Conservation (phyloP, 352 stramenopile species). For the Globisporangium spiculum region DNA sequence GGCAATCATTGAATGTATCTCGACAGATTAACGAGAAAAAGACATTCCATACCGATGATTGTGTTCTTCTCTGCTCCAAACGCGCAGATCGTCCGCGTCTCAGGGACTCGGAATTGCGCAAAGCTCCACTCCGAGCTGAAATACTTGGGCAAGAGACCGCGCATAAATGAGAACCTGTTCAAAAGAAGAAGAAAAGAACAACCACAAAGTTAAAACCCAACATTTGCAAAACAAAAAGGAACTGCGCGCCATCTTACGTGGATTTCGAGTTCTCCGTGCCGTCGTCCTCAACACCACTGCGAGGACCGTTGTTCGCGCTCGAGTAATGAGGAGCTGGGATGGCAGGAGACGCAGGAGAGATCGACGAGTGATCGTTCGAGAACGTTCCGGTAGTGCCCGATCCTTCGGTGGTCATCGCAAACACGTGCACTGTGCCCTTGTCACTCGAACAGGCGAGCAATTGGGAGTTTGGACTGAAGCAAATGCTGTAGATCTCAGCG, state of each 20-base stretch:
- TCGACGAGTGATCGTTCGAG: slow-evolving; percentile 48
- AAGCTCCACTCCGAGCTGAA: slow-evolving; percentile 94
- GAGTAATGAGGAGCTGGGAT: slow-evolving; percentile 37
- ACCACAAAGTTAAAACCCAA: slow-evolving; percentile 1
- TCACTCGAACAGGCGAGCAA: slow-evolving; percentile 96
- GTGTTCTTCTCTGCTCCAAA: slow-evolving; percentile 93
- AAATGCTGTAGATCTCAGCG: slow-evolving; percentile 96
- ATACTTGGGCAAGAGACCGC: slow-evolving; percentile 90
- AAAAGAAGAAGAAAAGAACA: background rate
- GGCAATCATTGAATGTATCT: background rate
- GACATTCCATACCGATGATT: slow-evolving; percentile 68
- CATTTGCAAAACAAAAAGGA: background rate
- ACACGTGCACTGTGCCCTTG: slow-evolving; percentile 97
- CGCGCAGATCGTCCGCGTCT: slow-evolving; percentile 90
- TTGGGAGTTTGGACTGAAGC: slow-evolving; percentile 93
- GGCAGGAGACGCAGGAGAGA: slow-evolving; percentile 46
- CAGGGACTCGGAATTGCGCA: slow-evolving; percentile 90
- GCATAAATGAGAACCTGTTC: slow-evolving; percentile 87
- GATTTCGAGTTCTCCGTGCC: slow-evolving; percentile 88
- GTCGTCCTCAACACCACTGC: slow-evolving; percentile 59
- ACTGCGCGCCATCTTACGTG: slow-evolving; percentile 32
- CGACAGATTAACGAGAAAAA: background rate
- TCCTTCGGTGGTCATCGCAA: slow-evolving; percentile 80
- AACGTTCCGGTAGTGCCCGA: slow-evolving; percentile 52
- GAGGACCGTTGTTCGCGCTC: slow-evolving; percentile 37